A percentile compares a stretch with the other conserved stretches of the same genome.
phyloP scores from a whole-genome alignment of 208 protist species.

The Trypanosomatidae sp. region DNA sequence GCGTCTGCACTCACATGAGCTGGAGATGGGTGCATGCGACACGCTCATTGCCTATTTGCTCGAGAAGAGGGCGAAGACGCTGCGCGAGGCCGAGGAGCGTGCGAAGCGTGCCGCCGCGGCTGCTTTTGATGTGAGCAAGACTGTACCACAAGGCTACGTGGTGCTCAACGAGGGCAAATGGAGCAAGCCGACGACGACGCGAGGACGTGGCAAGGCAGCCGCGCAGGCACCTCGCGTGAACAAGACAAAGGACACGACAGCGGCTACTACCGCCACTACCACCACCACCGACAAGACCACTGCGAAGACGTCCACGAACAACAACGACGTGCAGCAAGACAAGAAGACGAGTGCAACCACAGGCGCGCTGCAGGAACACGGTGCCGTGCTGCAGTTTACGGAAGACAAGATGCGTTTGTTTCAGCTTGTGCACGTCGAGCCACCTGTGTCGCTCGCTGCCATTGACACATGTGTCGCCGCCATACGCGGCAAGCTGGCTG shows the following conservation, averaged over 20 bases:
- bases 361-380: background rate
- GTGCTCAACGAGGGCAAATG: slow-evolving; percentile 64
- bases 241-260: background rate
- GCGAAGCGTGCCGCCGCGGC: slow-evolving; percentile 26
- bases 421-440: slow-evolving; percentile 31
- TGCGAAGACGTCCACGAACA: slow-evolving; percentile 11
- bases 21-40: slow-evolving; percentile 38
- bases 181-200: slow-evolving; percentile 5
- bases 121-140: slow-evolving; percentile 41
- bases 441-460: slow-evolving; percentile 15
- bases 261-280: background rate
- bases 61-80: slow-evolving; percentile 48
- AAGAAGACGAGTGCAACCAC: slow-evolving; percentile 2
- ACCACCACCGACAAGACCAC: background rate
- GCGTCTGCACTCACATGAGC: slow-evolving; percentile 45
- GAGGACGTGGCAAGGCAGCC: slow-evolving; percentile 12
- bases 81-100: slow-evolving; percentile 40
- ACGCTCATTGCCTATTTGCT: slow-evolving; percentile 45
- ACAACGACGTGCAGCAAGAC: slow-evolving; percentile 11
- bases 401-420: slow-evolving; percentile 64
- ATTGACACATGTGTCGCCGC: slow-evolving; percentile 28
- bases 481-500: slow-evolving; percentile 21
- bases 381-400: slow-evolving; percentile 31
- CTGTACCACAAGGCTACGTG: slow-evolving; percentile 38
- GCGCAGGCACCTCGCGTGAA: background rate